Conservation (phyloP, 768 basidiomycete species). For the Russula vinacea region DNA sequence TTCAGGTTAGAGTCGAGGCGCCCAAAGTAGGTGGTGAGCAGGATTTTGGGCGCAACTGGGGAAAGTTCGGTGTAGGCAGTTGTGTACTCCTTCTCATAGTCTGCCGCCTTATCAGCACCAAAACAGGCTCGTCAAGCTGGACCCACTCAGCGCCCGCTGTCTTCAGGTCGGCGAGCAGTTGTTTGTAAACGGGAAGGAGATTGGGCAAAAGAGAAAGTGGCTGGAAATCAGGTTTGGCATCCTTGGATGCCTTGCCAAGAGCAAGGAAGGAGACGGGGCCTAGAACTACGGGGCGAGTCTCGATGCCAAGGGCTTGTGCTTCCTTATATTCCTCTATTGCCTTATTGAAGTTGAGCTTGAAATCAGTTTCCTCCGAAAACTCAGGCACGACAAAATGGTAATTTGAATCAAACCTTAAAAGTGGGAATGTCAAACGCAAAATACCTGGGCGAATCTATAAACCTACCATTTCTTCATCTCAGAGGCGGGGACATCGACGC, state of each 20-base stretch:
- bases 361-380: constrained; percentile 83
- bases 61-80: constrained; percentile 78
- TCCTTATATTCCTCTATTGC: constrained; percentile 91
- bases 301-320: constrained; percentile 84
- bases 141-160: constrained; percentile 91
- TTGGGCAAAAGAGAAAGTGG: constrained; percentile 87
- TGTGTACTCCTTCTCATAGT: constrained; percentile 75
- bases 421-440: constrained; percentile 7
- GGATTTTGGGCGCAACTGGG: constrained; percentile 83
- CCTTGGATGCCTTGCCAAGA: constrained; percentile 88
- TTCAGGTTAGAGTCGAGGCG: constrained; percentile 90
- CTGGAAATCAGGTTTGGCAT: constrained; percentile 78
- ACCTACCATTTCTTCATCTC: constrained; percentile 99
- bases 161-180: constrained; percentile 87
- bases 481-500: constrained; percentile 93
- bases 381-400: constrained; percentile 99
- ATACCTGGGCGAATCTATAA: constrained; percentile 2
- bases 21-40: constrained; percentile 95
- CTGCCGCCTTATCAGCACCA: constrained; percentile 85
- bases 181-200: constrained; percentile 87
- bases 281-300: constrained; percentile 91
- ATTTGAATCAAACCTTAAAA: constrained; percentile 90
- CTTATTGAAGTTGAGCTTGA: constrained; percentile 97
- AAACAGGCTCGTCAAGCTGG: constrained; percentile 95
- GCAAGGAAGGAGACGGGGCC: constrained; percentile 95